A percentile compares a stretch with the other conserved stretches of the same genome.
phyloP scores from a whole-genome alignment of 2,329 filamentous ascomycete genomes.

The Microdochium trichocladiopsis region DNA sequence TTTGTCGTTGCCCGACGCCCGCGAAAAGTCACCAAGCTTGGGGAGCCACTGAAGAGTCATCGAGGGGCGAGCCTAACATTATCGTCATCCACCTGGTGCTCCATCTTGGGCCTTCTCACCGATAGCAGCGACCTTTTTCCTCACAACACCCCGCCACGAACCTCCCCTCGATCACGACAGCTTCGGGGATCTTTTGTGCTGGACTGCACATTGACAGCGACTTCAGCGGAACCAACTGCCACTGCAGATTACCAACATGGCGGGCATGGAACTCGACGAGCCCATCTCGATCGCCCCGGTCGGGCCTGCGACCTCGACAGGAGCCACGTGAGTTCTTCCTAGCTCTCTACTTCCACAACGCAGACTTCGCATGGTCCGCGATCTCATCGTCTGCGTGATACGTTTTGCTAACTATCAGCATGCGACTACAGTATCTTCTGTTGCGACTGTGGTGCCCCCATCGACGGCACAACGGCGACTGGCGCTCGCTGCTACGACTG shows the following conservation, averaged over 20 bases:
- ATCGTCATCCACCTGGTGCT: background rate
- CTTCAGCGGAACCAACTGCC: background rate
- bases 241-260: background rate
- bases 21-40: background rate
- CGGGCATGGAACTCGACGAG: background rate
- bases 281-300: slow-evolving; percentile 1
- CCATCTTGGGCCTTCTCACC: background rate
- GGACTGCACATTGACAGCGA: too few species aligned
- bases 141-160: background rate
- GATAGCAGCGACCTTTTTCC: too few species aligned
- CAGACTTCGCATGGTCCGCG: slow-evolving; percentile 31
- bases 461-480: slow-evolving; percentile 80
- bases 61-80: background rate
- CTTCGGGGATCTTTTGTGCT: too few species aligned
- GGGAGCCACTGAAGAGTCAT: background rate
- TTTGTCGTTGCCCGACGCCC: background rate
- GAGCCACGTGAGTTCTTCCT: background rate
- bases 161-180: background rate
- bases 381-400: slow-evolving; percentile 8
- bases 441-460: slow-evolving; percentile 93
- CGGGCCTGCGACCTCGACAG: background rate
- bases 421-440: slow-evolving; percentile 91
- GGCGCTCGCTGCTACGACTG: slow-evolving; percentile 95
- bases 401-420: slow-evolving; percentile 4
- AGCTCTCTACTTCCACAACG: slow-evolving; percentile 23